These are phyloP conservation scores for Pseudogymnoascus sp. DNA, from an alignment of 2,329 filamentous ascomycete genomes.

Conservation along the genomic window DNA sequence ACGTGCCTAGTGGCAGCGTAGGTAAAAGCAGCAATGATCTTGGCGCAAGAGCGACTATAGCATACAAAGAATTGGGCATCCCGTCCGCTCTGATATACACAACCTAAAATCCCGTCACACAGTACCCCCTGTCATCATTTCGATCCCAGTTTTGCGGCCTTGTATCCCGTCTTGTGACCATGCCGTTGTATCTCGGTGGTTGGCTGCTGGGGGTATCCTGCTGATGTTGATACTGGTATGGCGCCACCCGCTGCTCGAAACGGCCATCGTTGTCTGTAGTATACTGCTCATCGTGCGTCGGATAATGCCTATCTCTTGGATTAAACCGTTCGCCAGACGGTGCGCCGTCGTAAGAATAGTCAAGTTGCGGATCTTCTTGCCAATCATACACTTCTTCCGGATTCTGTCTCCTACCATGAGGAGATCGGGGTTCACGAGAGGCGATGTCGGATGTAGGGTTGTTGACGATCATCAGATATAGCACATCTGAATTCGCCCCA, in stretches of 20 bases:
- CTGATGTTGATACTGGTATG: neutral
- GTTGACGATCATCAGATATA: slow-evolving; percentile 46
- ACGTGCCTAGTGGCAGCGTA: too few species aligned
- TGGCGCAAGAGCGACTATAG: too few species aligned
- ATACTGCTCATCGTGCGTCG: neutral
- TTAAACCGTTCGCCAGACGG: neutral
- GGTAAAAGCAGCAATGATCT: too few species aligned
- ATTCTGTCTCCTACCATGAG: neutral
- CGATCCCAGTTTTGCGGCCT: neutral
- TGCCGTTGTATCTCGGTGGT: neutral
- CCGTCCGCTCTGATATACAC: too few species aligned
- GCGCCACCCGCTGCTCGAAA: neutral
- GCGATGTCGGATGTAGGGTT: slow-evolving; percentile 30
- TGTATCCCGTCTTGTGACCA: neutral
- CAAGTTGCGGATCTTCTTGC: neutral
- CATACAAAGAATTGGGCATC: too few species aligned
- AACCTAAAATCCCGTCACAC: neutral
- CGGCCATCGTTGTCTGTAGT: neutral
- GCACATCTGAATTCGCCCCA: slow-evolving; percentile 32
- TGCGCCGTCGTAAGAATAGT: neutral
- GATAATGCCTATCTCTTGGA: neutral
- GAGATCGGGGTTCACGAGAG: neutral
- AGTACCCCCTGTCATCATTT: neutral
- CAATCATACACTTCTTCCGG: neutral
- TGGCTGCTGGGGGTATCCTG: neutral